Evolutionary conservation across 78 protist species (phyloP).

Genomic region (Dictyostelium intermedium): DNA sequence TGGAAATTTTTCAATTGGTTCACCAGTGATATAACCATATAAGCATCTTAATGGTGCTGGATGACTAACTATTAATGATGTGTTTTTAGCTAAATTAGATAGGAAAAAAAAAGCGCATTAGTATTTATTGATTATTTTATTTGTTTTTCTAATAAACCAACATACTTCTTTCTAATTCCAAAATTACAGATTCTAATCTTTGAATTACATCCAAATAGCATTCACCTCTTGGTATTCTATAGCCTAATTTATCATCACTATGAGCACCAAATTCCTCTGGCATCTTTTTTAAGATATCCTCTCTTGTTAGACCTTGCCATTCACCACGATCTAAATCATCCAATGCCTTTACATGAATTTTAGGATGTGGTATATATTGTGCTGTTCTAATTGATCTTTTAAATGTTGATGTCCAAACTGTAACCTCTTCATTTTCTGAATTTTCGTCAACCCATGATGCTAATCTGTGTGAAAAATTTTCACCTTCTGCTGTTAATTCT

Average conservation of each 20-base stretch:
- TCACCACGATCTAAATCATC: slow-evolving; percentile 96
- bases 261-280: slow-evolving; percentile 89
- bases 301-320: slow-evolving; percentile 96
- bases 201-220: slow-evolving; percentile 90
- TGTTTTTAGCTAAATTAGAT: slow-evolving; percentile 13
- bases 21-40: slow-evolving; percentile 72
- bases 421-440: slow-evolving; percentile 55
- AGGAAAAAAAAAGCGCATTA: not conserved
- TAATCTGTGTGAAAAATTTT: slow-evolving; percentile 77
- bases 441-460: slow-evolving; percentile 67
- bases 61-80: slow-evolving; percentile 74
- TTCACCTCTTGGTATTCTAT: slow-evolving; percentile 96
- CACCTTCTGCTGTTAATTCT: slow-evolving; percentile 84
- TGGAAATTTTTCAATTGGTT: slow-evolving; percentile 82
- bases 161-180: slow-evolving; percentile 91
- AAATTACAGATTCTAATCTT: slow-evolving; percentile 93
- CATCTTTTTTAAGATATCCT: slow-evolving; percentile 77
- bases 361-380: slow-evolving; percentile 80
- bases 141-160: slow-evolving; percentile 9
- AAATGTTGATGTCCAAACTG: slow-evolving; percentile 86
- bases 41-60: slow-evolving; percentile 72
- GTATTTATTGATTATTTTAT: not conserved
- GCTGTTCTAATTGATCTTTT: slow-evolving; percentile 74
- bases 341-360: slow-evolving; percentile 77
- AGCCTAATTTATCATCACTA: slow-evolving; percentile 82